Conservation (phyloP, 2,329 filamentous ascomycete genomes). For the Hymenoscyphus infarciens region DNA sequence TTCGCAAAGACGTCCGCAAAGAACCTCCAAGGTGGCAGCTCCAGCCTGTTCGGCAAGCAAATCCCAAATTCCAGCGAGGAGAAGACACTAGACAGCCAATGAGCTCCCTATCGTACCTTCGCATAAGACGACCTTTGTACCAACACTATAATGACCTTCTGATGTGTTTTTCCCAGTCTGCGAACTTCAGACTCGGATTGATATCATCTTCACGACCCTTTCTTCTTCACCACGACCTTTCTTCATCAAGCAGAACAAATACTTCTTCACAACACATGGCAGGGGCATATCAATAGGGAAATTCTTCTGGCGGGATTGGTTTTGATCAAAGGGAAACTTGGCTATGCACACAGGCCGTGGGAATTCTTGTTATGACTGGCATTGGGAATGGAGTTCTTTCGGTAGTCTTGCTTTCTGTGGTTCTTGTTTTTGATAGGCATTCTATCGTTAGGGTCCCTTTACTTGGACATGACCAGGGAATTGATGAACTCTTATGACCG, state of each 20-base stretch:
- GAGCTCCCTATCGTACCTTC: not conserved
- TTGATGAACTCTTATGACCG: too few relatives aligned
- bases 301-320: too few relatives aligned
- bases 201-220: conserved; percentile 4
- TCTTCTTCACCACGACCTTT: too few relatives aligned
- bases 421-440: not conserved
- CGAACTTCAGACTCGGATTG: not conserved
- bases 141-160: conserved; percentile 1
- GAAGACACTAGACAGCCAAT: conserved; percentile 18
- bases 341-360: not conserved
- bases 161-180: not conserved
- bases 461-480: conserved; percentile 4
- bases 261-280: not conserved
- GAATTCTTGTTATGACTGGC: not conserved
- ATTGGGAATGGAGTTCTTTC: conserved; percentile 7
- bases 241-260: too few relatives aligned
- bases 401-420: not conserved
- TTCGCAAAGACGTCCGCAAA: conserved; percentile 64
- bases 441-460: not conserved
- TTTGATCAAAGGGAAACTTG: not conserved
- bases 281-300: not conserved
- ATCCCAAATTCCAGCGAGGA: conserved; percentile 20
- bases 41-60: conserved; percentile 28
- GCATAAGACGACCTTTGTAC: not conserved
- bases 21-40: conserved; percentile 44